Conservation (phyloP, 208 protist genomes). For the Crithidia bombi region DNA sequence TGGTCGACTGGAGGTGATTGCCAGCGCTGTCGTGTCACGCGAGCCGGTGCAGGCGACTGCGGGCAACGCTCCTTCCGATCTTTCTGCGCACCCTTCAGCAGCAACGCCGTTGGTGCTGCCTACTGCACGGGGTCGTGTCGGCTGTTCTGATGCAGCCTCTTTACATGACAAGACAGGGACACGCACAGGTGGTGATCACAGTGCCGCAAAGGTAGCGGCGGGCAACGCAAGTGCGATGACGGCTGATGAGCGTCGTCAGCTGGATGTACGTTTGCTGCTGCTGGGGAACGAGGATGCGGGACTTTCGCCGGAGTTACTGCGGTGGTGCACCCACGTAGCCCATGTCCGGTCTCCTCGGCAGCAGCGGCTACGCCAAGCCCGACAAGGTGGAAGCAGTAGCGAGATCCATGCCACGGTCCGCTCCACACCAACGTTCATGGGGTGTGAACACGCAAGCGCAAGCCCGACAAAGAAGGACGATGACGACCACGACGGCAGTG, state of each 20-base stretch:
- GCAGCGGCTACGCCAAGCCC: slow-evolving; percentile 22
- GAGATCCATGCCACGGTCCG: no score
- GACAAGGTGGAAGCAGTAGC: neutral
- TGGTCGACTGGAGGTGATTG: slow-evolving; percentile 23
- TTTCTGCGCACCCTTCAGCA: neutral
- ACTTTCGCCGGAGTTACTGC: slow-evolving; percentile 46
- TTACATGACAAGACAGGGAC: neutral
- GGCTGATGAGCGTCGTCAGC: no score
- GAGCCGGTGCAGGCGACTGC: no score
- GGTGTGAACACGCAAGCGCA: neutral
- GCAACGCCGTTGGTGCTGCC: neutral
- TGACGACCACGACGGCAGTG: neutral
- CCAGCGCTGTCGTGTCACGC: slow-evolving; percentile 20
- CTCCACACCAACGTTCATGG: neutral
- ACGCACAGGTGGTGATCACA: neutral
- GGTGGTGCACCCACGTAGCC: slow-evolving; percentile 57
- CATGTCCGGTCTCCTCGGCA: slow-evolving; percentile 64
- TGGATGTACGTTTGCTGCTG: slow-evolving; percentile 51
- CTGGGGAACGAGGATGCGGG: slow-evolving; percentile 82
- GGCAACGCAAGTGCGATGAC: no score
- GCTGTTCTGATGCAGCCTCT: no score
- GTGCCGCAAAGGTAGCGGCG: no score
- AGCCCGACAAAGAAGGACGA: neutral
- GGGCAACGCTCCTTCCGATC: no score
- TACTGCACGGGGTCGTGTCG: neutral